These are phyloP conservation scores for Xerocomellus dryophilus DNA, from an alignment of 768 basidiomycete species.

Conservation along the genomic window DNA sequence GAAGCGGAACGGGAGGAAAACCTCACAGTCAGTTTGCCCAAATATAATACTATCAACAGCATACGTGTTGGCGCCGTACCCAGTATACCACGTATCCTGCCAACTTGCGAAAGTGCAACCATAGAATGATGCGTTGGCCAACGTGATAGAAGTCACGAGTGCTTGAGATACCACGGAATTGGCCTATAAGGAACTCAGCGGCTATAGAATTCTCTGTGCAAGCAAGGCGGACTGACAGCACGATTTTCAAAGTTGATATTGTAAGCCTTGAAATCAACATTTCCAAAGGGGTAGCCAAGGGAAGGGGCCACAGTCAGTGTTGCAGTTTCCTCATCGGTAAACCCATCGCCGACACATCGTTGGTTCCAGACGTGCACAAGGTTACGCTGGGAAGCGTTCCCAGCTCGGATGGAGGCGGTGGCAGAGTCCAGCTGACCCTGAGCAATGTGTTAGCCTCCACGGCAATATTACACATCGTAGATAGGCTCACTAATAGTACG, in stretches of 20 bases:
- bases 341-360: constrained; percentile 38
- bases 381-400: constrained; percentile 44
- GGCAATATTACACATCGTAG: neutral
- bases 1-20: neutral
- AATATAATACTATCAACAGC: constrained; percentile 60
- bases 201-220: neutral
- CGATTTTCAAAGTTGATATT: constrained; percentile 67
- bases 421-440: constrained; percentile 50
- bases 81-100: constrained; percentile 56
- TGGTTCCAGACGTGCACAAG: constrained; percentile 55
- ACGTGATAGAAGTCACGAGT: constrained; percentile 57
- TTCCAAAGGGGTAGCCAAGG: constrained; percentile 50
- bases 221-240: constrained; percentile 42
- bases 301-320: constrained; percentile 55
- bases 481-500: constrained; percentile 47
- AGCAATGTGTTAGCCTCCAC: neutral
- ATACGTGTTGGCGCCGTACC: constrained; percentile 55
- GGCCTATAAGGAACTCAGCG: constrained; percentile 31
- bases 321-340: constrained; percentile 58
- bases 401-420: constrained; percentile 37
- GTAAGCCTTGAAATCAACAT: constrained; percentile 57
- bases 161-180: constrained; percentile 61
- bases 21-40: constrained; percentile 62
- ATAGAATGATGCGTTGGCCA: constrained; percentile 62
- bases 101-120: constrained; percentile 14